These are phyloP conservation scores for Solanum ahanhuiri DNA, from an alignment of 257 asterid species.

Conservation along the genomic window DNA sequence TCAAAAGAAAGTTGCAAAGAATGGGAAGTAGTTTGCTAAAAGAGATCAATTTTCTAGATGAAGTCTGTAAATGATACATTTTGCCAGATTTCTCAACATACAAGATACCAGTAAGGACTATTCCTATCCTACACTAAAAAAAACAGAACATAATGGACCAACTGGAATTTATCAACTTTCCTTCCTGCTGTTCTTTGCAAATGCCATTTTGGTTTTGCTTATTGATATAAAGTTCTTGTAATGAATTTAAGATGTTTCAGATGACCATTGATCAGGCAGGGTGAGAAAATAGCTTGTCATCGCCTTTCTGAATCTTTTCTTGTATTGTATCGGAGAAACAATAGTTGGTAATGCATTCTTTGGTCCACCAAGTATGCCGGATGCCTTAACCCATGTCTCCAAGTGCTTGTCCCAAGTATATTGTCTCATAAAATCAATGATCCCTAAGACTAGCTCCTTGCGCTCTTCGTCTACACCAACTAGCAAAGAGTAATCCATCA, in stretches of 20 bases:
- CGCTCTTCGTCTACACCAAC: conserved; percentile 86
- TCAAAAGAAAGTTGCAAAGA: not conserved
- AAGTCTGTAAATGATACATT: not conserved
- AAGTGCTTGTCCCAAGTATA: conserved; percentile 98
- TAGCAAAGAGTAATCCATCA: conserved; percentile 91
- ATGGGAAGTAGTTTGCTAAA: not conserved
- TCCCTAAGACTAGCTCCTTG: conserved; percentile 84
- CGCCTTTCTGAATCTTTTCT: conserved; percentile 93
- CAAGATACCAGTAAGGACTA: not conserved
- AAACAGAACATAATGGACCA: not conserved
- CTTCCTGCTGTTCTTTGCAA: conserved; percentile 8
- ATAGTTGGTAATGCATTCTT: conserved; percentile 86
- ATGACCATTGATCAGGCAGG: conserved; percentile 86
- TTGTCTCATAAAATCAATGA: conserved; percentile 90
- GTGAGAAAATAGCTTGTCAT: conserved; percentile 86
- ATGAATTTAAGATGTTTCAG: conserved; percentile 12
- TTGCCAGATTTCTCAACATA: not conserved
- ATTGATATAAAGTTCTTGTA: not conserved
- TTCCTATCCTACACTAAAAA: not conserved
- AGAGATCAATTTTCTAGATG: not conserved
- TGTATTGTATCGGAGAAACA: conserved; percentile 82
- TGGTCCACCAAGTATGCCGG: conserved; percentile 91
- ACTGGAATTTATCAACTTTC: not conserved
- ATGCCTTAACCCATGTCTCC: conserved; percentile 98
- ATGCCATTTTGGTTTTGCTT: not conserved